Conservation (phyloP, 441 rosid species). For the Pelargonium cotyledonis region DNA sequence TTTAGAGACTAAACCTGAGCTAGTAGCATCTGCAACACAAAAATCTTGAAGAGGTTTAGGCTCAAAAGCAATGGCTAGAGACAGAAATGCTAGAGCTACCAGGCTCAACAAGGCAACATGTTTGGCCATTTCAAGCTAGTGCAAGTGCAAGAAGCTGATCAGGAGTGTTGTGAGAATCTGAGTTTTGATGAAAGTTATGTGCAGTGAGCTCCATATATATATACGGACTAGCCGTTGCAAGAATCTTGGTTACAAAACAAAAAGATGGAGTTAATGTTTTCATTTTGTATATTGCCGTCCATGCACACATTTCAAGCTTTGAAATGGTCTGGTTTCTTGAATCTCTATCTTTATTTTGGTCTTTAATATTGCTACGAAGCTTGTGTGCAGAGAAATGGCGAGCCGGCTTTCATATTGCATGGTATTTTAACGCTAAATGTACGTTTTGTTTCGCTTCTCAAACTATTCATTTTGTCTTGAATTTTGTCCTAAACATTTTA, state of each 20-base stretch:
- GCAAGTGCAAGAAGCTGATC: not conserved
- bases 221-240: not conserved
- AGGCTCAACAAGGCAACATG: not conserved
- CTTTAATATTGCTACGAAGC: too few relatives aligned
- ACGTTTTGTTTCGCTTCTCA: too few relatives aligned
- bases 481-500: too few relatives aligned
- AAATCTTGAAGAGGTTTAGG: conserved; percentile 14
- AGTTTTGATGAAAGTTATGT: not conserved
- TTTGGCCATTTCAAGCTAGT: conserved; percentile 4
- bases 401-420: not conserved
- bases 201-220: not conserved
- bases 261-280: not conserved
- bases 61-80: conserved; percentile 9
- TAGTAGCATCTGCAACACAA: conserved; percentile 6
- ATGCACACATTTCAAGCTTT: not conserved
- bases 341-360: too few relatives aligned
- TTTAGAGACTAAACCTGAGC: conserved; percentile 2
- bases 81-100: not conserved
- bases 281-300: not conserved
- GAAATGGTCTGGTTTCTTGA: too few relatives aligned
- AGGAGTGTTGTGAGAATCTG: not conserved
- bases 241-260: not conserved
- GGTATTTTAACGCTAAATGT: too few relatives aligned
- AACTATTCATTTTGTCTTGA: too few relatives aligned
- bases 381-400: not conserved